A percentile compares a stretch with the other conserved stretches of the same genome.
Evolutionary conservation across 2,329 filamentous ascomycete species (phyloP).

Genomic region (Fonsecaea nubica): DNA sequence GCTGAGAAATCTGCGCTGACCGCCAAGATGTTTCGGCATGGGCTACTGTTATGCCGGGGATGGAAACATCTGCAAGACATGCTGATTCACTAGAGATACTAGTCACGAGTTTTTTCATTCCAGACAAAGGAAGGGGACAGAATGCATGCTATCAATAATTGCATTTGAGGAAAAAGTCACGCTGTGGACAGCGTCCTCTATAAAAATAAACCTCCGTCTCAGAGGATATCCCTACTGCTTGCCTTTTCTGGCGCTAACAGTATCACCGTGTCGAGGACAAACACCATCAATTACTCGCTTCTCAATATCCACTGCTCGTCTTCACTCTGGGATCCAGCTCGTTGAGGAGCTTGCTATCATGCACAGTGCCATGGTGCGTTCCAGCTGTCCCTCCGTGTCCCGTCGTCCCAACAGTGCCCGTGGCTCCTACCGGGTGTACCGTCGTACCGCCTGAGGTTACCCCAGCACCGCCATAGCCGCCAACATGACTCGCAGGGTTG

Average conservation of each 20-base stretch:
- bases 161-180: neutral
- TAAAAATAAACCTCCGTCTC: neutral
- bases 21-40: neutral
- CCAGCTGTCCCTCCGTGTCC: conserved; percentile 33
- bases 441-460: conserved; percentile 25
- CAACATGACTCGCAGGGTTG: conserved; percentile 26
- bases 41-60: no score
- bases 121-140: neutral
- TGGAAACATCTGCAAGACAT: no score
- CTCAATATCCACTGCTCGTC: conserved; percentile 2
- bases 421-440: conserved; percentile 4
- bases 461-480: conserved; percentile 29
- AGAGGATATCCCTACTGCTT: neutral
- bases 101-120: neutral
- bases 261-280: neutral
- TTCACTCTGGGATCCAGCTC: conserved; percentile 45
- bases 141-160: neutral
- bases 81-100: no score
- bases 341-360: conserved; percentile 51
- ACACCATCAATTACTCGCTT: neutral
- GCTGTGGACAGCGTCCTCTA: neutral
- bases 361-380: conserved; percentile 33
- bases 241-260: neutral
- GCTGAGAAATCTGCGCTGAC: neutral
- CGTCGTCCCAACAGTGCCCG: conserved; percentile 38